A percentile compares a stretch with the other conserved stretches of the same genome.
Conservation (phyloP, 805 yeast species). For the Kregervanrija delftensis region DNA sequence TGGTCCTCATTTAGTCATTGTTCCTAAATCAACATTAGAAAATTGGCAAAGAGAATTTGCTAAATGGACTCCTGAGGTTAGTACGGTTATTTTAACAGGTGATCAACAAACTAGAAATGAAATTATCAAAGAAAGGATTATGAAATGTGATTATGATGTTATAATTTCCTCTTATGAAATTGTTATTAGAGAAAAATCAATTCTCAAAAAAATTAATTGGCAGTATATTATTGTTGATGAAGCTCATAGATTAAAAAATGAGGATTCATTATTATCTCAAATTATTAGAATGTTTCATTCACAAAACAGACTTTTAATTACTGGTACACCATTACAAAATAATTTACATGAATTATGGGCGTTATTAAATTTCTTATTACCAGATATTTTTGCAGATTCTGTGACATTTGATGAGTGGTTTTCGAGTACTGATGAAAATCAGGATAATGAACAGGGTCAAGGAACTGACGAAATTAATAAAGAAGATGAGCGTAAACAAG, state of each 20-base stretch:
- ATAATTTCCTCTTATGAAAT: constrained; percentile 69
- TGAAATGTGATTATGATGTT: constrained; percentile 65
- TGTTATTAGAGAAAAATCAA: constrained; percentile 65
- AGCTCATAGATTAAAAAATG: constrained; percentile 79
- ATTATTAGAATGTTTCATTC: constrained; percentile 69
- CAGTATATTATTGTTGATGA: constrained; percentile 74
- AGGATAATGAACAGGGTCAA: constrained; percentile 14
- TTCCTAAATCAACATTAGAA: constrained; percentile 75
- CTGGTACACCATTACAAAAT: constrained; percentile 80
- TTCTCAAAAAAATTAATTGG: constrained; percentile 64
- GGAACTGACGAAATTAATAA: constrained; percentile 25
- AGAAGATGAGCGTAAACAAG: constrained; percentile 25
- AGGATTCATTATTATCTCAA: constrained; percentile 64
- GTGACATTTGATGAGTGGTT: constrained; percentile 77
- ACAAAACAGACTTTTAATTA: constrained; percentile 60
- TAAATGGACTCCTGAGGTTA: constrained; percentile 76
- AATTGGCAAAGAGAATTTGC: constrained; percentile 76
- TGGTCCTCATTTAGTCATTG: constrained; percentile 73
- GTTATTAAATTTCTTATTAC: constrained; percentile 63
- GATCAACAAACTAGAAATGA: constrained; percentile 60
- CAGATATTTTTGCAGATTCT: constrained; percentile 71
- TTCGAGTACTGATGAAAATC: constrained; percentile 31
- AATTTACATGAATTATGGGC: constrained; percentile 82
- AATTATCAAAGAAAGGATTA: constrained; percentile 41
- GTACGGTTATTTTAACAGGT: constrained; percentile 65